Conservation (phyloP, 768 basidiomycete species). For the Russula virescens region DNA sequence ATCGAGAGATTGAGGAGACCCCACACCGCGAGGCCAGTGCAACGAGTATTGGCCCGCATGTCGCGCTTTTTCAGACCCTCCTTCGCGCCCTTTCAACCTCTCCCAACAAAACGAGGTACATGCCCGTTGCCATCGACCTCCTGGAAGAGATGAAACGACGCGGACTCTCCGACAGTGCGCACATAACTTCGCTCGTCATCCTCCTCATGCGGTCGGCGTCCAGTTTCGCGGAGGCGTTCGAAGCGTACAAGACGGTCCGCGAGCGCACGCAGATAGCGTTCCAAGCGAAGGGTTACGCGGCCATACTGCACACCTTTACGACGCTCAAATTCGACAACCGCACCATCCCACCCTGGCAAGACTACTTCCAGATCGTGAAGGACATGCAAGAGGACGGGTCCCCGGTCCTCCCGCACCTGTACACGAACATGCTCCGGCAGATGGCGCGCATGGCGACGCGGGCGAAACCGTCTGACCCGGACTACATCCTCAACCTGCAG, state of each 20-base stretch:
- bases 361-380: conserved; percentile 69
- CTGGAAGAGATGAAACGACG: conserved; percentile 61
- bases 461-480: conserved; percentile 22
- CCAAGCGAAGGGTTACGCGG: conserved; percentile 53
- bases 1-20: conserved; percentile 37
- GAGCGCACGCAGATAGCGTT: conserved; percentile 33
- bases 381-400: conserved; percentile 73
- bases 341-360: conserved; percentile 31
- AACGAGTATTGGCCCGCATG: conserved; percentile 7
- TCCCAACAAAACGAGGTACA: conserved; percentile 41
- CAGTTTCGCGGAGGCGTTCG: conserved; percentile 53
- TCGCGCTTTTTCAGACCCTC: conserved; percentile 45
- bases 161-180: conserved; percentile 41
- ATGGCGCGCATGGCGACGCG: conserved; percentile 41
- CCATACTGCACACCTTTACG: conserved; percentile 61
- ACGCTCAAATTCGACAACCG: conserved; percentile 45
- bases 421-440: conserved; percentile 60
- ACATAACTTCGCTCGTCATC: conserved; percentile 48
- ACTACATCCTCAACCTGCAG: conserved; percentile 25
- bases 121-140: conserved; percentile 43
- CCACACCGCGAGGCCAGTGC: background rate
- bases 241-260: conserved; percentile 47
- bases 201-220: conserved; percentile 60
- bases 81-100: conserved; percentile 37
- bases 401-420: conserved; percentile 50